phyloP scores from a whole-genome alignment of 2,329 filamentous ascomycete species.

The Fusarium floridanum region DNA sequence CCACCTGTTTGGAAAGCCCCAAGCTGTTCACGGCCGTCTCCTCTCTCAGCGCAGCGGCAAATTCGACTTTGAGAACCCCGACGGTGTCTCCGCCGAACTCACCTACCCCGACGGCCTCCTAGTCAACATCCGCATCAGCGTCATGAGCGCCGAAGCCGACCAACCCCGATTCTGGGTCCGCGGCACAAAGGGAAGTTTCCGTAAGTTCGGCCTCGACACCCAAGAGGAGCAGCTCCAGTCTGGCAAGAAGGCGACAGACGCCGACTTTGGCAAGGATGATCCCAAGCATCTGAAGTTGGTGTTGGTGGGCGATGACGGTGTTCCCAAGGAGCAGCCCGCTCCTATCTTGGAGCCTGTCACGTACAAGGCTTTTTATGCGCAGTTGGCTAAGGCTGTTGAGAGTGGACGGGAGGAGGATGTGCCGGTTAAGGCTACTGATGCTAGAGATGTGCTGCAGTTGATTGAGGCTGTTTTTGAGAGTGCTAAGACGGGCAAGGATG shows the following conservation, averaged over 20 bases:
- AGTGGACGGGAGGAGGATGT: slow-evolving; percentile 63
- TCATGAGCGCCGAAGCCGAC: slow-evolving; percentile 75
- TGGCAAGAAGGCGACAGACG: slow-evolving; percentile 71
- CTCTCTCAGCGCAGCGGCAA: slow-evolving; percentile 71
- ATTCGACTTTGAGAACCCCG: slow-evolving; percentile 63
- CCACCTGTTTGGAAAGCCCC: slow-evolving; percentile 76
- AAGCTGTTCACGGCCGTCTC: slow-evolving; percentile 75
- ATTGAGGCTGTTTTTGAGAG: slow-evolving; percentile 67
- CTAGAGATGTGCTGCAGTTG: slow-evolving; percentile 65
- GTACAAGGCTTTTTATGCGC: slow-evolving; percentile 76
- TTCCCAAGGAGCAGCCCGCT: slow-evolving; percentile 62
- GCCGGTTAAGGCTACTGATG: slow-evolving; percentile 66
- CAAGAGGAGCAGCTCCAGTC: slow-evolving; percentile 81
- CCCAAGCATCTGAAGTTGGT: slow-evolving; percentile 71
- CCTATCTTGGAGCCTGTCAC: slow-evolving; percentile 75
- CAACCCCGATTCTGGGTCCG: slow-evolving; percentile 84
- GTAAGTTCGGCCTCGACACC: slow-evolving; percentile 77
- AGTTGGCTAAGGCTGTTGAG: slow-evolving; percentile 62
- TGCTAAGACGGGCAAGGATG: slow-evolving; percentile 60
- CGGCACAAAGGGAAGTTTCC: slow-evolving; percentile 80
- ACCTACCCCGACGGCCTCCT: slow-evolving; percentile 74
- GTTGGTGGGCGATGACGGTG: slow-evolving; percentile 64
- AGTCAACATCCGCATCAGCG: slow-evolving; percentile 76
- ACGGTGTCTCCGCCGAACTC: slow-evolving; percentile 73
- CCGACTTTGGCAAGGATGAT: slow-evolving; percentile 74